Conservation (phyloP, 2,329 filamentous ascomycete genomes). For the Alternaria consortialis region DNA sequence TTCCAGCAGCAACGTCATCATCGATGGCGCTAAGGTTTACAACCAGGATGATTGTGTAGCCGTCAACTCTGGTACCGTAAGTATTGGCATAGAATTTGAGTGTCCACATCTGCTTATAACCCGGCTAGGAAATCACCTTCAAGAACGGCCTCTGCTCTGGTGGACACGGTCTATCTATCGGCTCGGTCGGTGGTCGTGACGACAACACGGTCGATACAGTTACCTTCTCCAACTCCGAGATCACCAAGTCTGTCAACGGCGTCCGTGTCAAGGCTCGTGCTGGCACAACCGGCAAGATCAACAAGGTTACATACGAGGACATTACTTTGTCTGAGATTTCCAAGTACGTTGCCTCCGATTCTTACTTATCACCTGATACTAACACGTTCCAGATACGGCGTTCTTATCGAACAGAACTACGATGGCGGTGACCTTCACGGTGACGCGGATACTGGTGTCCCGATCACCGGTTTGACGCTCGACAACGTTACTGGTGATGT, state of each 20-base stretch:
- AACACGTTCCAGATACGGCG: slow-evolving; percentile 49
- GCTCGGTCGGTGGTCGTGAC: slow-evolving; percentile 63
- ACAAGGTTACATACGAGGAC: slow-evolving; percentile 57
- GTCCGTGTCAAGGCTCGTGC: slow-evolving; percentile 66
- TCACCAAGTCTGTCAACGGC: slow-evolving; percentile 64
- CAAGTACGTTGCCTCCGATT: slow-evolving; percentile 23
- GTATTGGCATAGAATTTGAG: slow-evolving; percentile 11
- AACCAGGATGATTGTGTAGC: slow-evolving; percentile 70
- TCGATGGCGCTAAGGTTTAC: slow-evolving; percentile 60
- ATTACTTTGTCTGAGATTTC: slow-evolving; percentile 56
- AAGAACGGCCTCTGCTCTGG: slow-evolving; percentile 58
- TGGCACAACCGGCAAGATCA: slow-evolving; percentile 61
- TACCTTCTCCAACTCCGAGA: slow-evolving; percentile 59
- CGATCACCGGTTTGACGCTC: slow-evolving; percentile 56
- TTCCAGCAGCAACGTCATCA: slow-evolving; percentile 57
- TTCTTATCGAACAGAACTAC: slow-evolving; percentile 63
- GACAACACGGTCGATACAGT: slow-evolving; percentile 65
- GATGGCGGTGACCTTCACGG: slow-evolving; percentile 56
- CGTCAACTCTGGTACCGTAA: slow-evolving; percentile 62
- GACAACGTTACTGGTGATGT: slow-evolving; percentile 48
- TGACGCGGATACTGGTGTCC: slow-evolving; percentile 57
- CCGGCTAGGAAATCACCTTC: slow-evolving; percentile 41
- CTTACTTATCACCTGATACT: not conserved
- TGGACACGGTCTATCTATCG: slow-evolving; percentile 67
- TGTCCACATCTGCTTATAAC: slow-evolving; percentile 3